Base-by-base conservation (phyloP, 1,139 yeast species). In the Yamadazyma taylorii region DNA sequence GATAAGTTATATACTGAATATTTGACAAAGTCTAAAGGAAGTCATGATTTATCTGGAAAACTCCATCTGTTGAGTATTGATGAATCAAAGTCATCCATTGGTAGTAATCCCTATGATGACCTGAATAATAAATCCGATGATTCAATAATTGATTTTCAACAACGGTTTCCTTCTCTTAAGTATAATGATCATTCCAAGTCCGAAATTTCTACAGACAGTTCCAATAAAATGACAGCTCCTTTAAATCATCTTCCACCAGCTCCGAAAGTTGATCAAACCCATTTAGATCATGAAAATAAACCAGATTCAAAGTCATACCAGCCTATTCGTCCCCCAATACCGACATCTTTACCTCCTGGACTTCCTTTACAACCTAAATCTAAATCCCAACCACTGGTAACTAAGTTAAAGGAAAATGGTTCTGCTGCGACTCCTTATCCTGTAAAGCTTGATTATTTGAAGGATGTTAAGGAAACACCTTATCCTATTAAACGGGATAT, bases 391-490 rank as follows among this genome's bases (percentile, higher is more conserved):
- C n/a, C n/a, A n/a, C n/a, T n/a, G n/a, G n/a, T n/a, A n/a, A n/a
- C n/a, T n/a, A n/a, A 8, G 11, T 4, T 11, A 17, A 24, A 30
- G 5, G 17, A 26, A 15, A 16, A 27, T 7, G 21, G 5, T 15
- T 12, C 5, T 15, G 12, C 29, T 15, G 16, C 30, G n/a, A 26
- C 47, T 2, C 54, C 55, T 1, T 50, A 51, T 33, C 56, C 55
- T 11, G 22, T 37, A 8, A 29, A 19, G 11, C 24, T 14, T 9
- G 40, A 41, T 22, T 45, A 36, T 21, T 25, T 43, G 17, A 46
- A 56, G 14, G 51, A 54, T 1, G 50, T 48, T 22, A 45, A 52
- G 19, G 52, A 53, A 5, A 53, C 58, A 1, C 65, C 66, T 5
- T 50, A 45, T 31, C 57, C 56, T 13, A 8, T 45, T 9, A 33